phyloP scores from a whole-genome alignment of 345 rosid genomes.

The Citropsis articulata region DNA sequence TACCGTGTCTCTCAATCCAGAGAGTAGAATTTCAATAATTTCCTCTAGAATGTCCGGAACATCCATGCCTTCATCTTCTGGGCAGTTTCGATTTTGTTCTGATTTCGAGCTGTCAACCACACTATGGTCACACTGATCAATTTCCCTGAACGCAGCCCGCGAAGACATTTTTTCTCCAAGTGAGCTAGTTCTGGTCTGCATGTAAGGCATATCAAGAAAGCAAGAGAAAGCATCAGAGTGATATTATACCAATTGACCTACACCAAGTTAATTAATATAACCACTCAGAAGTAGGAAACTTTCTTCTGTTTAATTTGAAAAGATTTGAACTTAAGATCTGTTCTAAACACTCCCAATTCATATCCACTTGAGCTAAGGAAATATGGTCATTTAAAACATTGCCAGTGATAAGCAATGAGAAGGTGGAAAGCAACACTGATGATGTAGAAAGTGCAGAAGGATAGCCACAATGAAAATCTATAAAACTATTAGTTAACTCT shows the following conservation, averaged over 20 bases:
- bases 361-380: neutral
- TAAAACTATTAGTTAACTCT: neutral
- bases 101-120: constrained; percentile 19
- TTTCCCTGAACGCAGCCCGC: constrained; percentile 30
- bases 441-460: neutral
- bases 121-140: constrained; percentile 32
- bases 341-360: neutral
- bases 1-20: constrained; percentile 91
- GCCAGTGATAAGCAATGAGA: neutral
- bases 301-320: neutral
- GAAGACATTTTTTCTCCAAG: constrained; percentile 61
- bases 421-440: neutral
- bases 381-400: neutral
- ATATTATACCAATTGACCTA: neutral
- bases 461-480: neutral
- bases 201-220: constrained; percentile 21
- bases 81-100: constrained; percentile 33
- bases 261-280: constrained; percentile 12
- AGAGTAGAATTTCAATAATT: constrained; percentile 80
- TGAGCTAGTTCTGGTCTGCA: constrained; percentile 60
- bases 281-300: neutral
- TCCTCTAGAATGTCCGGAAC: constrained; percentile 89
- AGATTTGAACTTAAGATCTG: neutral
- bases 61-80: constrained; percentile 74
- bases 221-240: constrained; percentile 16